These are phyloP conservation scores for Ormosia emarginata DNA, from an alignment of 306 rosid species.

Conservation along the genomic window DNA sequence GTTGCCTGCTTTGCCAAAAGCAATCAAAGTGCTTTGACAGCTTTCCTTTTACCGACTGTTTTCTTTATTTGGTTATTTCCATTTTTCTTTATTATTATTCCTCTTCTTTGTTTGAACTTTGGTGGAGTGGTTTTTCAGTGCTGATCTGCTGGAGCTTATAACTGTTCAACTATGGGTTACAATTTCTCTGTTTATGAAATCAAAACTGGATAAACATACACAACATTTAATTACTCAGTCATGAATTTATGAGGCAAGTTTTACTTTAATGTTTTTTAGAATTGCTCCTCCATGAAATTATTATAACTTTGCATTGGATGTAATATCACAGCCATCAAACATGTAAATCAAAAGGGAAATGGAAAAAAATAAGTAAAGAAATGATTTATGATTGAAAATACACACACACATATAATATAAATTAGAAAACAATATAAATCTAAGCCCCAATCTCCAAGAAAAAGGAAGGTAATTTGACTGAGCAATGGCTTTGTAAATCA, in stretches of 20 bases:
- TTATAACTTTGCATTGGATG: neutral
- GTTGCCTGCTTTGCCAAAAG: slow-evolving; percentile 34
- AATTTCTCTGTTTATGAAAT: neutral
- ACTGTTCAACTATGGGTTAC: neutral
- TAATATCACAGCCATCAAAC: neutral
- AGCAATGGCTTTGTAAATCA: slow-evolving; percentile 31
- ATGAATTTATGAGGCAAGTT: neutral
- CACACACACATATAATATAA: neutral
- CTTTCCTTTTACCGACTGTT: slow-evolving; percentile 32
- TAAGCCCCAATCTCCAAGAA: neutral
- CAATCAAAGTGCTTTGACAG: slow-evolving; percentile 37
- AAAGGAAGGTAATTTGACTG: neutral
- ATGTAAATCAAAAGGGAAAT: neutral
- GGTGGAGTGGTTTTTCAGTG: neutral
- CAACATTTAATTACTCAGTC: neutral
- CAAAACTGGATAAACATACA: neutral
- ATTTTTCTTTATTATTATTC: neutral
- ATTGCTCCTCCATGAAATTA: neutral
- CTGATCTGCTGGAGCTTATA: neutral
- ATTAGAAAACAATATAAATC: neutral
- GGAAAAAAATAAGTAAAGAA: neutral
- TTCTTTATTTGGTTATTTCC: slow-evolving; percentile 18
- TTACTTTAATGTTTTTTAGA: neutral
- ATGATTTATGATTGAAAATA: neutral
- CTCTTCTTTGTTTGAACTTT: neutral